Conservation (phyloP, 495 filamentous ascomycete species). For the Neurospora discreta region DNA sequence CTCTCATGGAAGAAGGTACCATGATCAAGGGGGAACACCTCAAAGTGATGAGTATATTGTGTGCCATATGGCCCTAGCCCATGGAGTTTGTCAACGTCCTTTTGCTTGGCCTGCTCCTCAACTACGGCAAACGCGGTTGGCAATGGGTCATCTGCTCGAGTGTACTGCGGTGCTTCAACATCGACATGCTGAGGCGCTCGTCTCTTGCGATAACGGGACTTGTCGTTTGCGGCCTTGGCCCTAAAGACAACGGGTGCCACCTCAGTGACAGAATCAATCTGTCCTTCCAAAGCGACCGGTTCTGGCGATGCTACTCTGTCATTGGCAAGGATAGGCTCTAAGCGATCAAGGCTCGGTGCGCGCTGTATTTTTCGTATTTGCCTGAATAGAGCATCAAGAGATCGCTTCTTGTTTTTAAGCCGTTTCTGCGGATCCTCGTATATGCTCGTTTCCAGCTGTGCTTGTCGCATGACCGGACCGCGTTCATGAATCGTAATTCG, state of each 20-base stretch:
- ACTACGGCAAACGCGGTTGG: constrained; percentile 12
- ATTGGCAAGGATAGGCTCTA: constrained; percentile 18
- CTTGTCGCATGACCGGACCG: constrained; percentile 19
- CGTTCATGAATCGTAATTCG: constrained; percentile 3
- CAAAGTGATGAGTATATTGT: constrained; percentile 66
- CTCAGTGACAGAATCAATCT: neutral
- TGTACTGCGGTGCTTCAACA: constrained; percentile 33
- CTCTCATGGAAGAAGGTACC: constrained; percentile 67
- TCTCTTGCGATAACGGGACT: constrained; percentile 33
- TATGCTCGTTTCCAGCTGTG: constrained; percentile 38
- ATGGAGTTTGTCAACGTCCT: constrained; percentile 29
- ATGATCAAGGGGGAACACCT: constrained; percentile 49
- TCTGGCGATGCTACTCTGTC: neutral
- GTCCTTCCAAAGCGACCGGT: neutral
- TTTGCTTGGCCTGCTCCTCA: constrained; percentile 12
- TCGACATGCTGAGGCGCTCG: constrained; percentile 43
- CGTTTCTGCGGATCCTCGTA: constrained; percentile 14
- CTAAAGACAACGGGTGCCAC: constrained; percentile 19
- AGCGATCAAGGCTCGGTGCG: constrained; percentile 8
- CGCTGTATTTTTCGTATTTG: constrained; percentile 22
- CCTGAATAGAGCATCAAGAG: constrained; percentile 37
- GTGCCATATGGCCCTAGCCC: constrained; percentile 51
- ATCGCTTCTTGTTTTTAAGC: constrained; percentile 32
- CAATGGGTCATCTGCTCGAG: constrained; percentile 38
- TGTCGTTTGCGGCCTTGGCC: constrained; percentile 16